Evolutionary conservation across 768 basidiomycete species (phyloP).

Genomic region (Mycena amicta): DNA sequence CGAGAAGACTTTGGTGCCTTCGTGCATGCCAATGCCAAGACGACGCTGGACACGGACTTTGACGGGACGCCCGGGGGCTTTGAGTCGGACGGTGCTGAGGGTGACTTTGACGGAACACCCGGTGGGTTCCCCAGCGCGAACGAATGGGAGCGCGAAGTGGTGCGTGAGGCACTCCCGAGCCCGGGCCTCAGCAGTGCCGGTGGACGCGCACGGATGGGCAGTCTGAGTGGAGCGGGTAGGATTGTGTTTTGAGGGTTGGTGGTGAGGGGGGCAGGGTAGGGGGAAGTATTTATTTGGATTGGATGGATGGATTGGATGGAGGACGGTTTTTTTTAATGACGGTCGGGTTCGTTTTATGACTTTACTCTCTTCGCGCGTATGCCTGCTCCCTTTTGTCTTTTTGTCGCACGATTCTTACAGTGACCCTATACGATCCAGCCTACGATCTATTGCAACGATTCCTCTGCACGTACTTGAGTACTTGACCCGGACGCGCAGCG

Average conservation of each 20-base stretch:
- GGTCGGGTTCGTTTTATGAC: too few species aligned
- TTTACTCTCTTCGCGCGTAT: too few species aligned
- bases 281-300: background rate
- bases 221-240: background rate
- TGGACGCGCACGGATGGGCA: background rate
- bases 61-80: slow-evolving; percentile 1
- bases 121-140: background rate
- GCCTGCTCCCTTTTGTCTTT: too few species aligned
- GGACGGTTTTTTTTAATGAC: too few species aligned
- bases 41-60: background rate
- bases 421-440: too few species aligned
- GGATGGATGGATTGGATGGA: background rate
- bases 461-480: too few species aligned
- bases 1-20: background rate
- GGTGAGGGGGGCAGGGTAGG: too few species aligned
- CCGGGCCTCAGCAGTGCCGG: background rate
- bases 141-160: background rate
- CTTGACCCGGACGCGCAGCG: too few species aligned
- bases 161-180: background rate
- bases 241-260: too few species aligned
- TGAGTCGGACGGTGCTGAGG: background rate
- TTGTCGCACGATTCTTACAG: too few species aligned
- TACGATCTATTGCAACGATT: too few species aligned
- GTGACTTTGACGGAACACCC: background rate
- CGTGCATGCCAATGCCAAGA: background rate